Evolutionary conservation across 768 basidiomycete species (phyloP).

Genomic region (Rhizopogon vesiculosus): DNA sequence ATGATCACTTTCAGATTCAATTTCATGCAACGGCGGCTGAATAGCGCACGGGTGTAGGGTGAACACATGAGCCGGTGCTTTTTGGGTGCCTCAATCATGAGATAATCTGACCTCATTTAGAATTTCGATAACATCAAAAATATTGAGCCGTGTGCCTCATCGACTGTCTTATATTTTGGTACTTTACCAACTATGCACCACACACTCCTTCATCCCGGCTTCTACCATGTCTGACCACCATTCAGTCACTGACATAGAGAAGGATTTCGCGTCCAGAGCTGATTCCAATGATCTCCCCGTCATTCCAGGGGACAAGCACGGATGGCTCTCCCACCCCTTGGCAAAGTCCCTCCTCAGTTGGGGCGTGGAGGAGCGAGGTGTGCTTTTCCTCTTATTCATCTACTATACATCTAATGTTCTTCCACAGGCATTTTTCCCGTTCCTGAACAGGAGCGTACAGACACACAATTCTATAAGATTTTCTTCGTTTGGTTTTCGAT

Average conservation of each 20-base stretch:
- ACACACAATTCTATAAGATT: conserved; percentile 57
- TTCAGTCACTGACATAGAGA: conserved; percentile 22
- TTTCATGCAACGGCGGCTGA: too few species aligned
- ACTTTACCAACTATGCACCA: background rate
- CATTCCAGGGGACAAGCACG: background rate
- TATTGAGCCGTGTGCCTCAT: too few species aligned
- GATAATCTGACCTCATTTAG: too few species aligned
- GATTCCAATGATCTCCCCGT: conserved; percentile 5
- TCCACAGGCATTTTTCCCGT: conserved; percentile 49
- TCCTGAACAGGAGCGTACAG: conserved; percentile 42
- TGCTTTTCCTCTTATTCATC: background rate
- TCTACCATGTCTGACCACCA: conserved; percentile 17
- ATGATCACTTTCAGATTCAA: too few species aligned
- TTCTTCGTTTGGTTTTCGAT: conserved; percentile 73
- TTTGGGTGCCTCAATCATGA: too few species aligned
- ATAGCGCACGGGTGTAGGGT: too few species aligned
- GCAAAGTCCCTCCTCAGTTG: conserved; percentile 20
- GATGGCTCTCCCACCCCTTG: conserved; percentile 1
- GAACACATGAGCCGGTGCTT: too few species aligned
- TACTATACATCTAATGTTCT: background rate
- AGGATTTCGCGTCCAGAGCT: conserved; percentile 17
- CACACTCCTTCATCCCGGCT: background rate
- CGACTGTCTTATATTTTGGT: background rate
- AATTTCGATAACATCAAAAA: too few species aligned
- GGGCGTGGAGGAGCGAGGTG: conserved; percentile 29